A percentile compares a stretch with the other conserved stretches of the same genome.
phyloP scores from a whole-genome alignment of 768 basidiomycete species.

The Clavaria fumosa region DNA sequence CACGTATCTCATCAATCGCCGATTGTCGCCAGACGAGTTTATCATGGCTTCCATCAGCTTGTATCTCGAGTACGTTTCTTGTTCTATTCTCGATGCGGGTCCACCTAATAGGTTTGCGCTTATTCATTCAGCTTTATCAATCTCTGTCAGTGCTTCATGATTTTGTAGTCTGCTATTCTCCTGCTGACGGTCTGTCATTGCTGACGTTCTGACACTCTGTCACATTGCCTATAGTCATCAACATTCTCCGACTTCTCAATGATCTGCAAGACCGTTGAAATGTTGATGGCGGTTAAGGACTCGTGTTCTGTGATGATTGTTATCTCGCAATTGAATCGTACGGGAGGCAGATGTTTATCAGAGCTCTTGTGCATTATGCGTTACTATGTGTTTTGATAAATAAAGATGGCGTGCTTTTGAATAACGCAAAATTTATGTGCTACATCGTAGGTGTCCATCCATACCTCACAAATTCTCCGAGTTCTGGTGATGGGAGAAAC shows the following conservation, averaged over 20 bases:
- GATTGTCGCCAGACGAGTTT: slow-evolving; percentile 83
- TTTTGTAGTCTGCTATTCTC: no score
- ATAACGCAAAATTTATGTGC: no score
- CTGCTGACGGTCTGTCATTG: background rate
- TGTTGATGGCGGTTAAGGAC: no score
- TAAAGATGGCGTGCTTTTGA: no score
- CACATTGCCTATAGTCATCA: slow-evolving; percentile 40
- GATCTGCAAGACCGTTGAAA: slow-evolving; percentile 33
- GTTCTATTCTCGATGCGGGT: slow-evolving; percentile 10
- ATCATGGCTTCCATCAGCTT: slow-evolving; percentile 83
- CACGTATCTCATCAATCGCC: slow-evolving; percentile 80
- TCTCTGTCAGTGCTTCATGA: slow-evolving; percentile 71
- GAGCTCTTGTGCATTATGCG: no score
- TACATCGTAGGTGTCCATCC: no score
- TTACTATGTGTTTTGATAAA: no score
- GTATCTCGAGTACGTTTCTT: slow-evolving; percentile 75
- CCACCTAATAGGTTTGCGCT: slow-evolving; percentile 5
- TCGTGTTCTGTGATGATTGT: no score
- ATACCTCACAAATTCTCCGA: no score
- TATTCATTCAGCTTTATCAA: slow-evolving; percentile 54
- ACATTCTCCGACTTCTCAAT: slow-evolving; percentile 71
- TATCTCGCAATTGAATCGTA: no score
- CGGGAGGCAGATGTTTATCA: no score
- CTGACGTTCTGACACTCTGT: slow-evolving; percentile 5
- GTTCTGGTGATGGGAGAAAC: no score